Base-by-base conservation (phyloP, 495 filamentous ascomycete species). In the Hypomontagnella submonticulosa region DNA sequence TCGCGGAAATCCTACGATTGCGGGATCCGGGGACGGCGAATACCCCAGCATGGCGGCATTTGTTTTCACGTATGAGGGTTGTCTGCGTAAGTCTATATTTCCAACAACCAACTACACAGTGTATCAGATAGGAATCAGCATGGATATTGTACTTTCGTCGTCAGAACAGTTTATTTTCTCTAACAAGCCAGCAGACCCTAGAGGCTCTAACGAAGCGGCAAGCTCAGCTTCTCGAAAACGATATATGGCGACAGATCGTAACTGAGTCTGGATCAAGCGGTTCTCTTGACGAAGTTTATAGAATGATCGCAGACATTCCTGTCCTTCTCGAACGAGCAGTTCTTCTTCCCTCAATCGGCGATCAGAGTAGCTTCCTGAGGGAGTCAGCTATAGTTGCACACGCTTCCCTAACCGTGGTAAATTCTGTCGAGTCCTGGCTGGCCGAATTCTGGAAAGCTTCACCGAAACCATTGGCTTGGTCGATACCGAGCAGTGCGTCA, bases 361-460 rank as follows among this genome's bases (percentile, higher is more conserved):
- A 63, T 33, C 44, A 38, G 8, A 15, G 3, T 30, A 18, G 19
- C 51, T 37, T 63, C 8, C 27, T 57, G 7, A 55, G 34, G 11
- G 44, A 57, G 30, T 49, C 61, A 6, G 61, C 61, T 5, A 34
- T 37, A 38, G 44, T 57, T 41, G 11, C 20, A 10, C 43, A 30
- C 8, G 33, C 44, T 16, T 11, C 57, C 18, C 38, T 63, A 40
- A 36, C 23, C 7, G 51, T 63, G 53, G 52, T 46, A 11, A 43
- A 51, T 18, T 43, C 33, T 20, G 33, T 63, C 6, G 46, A 57
- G 36, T 30, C n/a, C 1, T 63, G 61, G 61, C 46, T 37, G n/a
- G 52, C 57, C 37, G 52, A 30, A 37, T 63, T 57, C 46, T 63
- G 51, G 52, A 57, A 63, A 34, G 52, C 61, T 57, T 57, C 61